Base-by-base conservation (phyloP, 2,329 filamentous ascomycete species). In the Emericellopsis atlantica region DNA sequence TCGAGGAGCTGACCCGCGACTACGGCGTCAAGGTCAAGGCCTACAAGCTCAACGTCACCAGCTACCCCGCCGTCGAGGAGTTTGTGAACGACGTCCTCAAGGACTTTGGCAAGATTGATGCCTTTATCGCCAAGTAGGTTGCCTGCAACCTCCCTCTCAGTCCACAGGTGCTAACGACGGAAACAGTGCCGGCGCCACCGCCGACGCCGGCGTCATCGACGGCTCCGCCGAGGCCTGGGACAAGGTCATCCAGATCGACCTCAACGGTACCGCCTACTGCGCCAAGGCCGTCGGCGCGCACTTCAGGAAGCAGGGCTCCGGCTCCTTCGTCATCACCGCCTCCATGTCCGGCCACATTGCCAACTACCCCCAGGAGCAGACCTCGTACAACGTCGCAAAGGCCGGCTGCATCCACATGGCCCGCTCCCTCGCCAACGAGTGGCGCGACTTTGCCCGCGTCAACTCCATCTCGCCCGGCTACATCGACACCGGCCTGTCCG, bases 101-200 rank as follows among this genome's bases (percentile, higher is more conserved):
- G 50, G 81, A 86, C 52, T 85, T 86, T 50, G 76, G 76, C 48
- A 74, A 75, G 31, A 72, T 84, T 32, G 80, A 84, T 48, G 71
- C 80, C 46, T 82, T 85, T 53, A 71, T 85, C 43, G 80, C 81
- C 49, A 84, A 85, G 44, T 46, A 41, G 26, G 44, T 43, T 8
- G 9, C 15, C 34, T 8, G 26, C 12, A 21, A 29, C 37, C n/a
- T 26, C 31, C 15, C 32, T 23, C n/a, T 8, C 24, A 12, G 14
- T 24, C n/a, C 23, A 18, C 10, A 36, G 16, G 33, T 45, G 37
- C 46, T 53, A 34, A 50, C 45, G 22, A 6, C 4, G 16, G 18
- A 39, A 54, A 50, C 40, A 46, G 44, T 58, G 80, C 81, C 16
- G 81, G 81, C 44, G 72, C 75, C 45, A 83, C 81, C 9, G 79